Percentiles rank a stretch among this genome's conserved stretches.
These are phyloP conservation scores for Xylaria nigripes DNA, from an alignment of 495 filamentous ascomycete genomes.

Conservation along the genomic window DNA sequence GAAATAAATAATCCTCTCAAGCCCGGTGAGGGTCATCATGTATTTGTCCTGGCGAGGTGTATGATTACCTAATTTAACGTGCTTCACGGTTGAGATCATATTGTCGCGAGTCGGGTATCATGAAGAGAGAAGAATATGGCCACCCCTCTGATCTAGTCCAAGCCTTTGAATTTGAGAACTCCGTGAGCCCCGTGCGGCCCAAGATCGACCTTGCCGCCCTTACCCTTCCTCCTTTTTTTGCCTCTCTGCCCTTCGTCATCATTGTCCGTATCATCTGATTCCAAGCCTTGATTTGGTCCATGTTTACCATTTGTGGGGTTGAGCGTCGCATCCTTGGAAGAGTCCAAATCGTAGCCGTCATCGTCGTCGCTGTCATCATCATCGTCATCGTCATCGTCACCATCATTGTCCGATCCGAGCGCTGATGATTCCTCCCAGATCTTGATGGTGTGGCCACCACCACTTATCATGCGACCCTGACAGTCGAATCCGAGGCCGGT, in stretches of 20 bases:
- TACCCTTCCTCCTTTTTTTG: slow-evolving; percentile 37
- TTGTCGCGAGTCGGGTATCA: slow-evolving; percentile 18
- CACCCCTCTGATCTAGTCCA: slow-evolving; percentile 43
- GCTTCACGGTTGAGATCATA: background rate
- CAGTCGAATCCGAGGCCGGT: slow-evolving; percentile 73
- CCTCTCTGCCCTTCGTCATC: slow-evolving; percentile 21
- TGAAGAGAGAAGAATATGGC: slow-evolving; percentile 8
- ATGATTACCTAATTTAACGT: background rate
- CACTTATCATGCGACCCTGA: slow-evolving; percentile 75
- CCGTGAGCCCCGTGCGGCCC: slow-evolving; percentile 45
- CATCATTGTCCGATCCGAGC: slow-evolving; percentile 28
- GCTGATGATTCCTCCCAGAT: slow-evolving; percentile 63
- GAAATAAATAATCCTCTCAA: no score
- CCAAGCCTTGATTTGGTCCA: slow-evolving; percentile 38
- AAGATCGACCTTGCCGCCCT: slow-evolving; percentile 43
- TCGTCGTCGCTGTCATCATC: slow-evolving; percentile 39
- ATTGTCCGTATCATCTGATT: slow-evolving; percentile 22
- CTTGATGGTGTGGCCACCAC: slow-evolving; percentile 74
- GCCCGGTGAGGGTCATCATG: background rate
- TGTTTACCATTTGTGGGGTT: slow-evolving; percentile 33
- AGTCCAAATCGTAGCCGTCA: slow-evolving; percentile 38
- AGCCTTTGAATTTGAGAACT: slow-evolving; percentile 55
- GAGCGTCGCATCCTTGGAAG: slow-evolving; percentile 29
- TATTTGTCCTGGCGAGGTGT: background rate
- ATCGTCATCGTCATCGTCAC: slow-evolving; percentile 35